Conservation (phyloP, 2,329 filamentous ascomycete species). For the Metarhizium sp. region DNA sequence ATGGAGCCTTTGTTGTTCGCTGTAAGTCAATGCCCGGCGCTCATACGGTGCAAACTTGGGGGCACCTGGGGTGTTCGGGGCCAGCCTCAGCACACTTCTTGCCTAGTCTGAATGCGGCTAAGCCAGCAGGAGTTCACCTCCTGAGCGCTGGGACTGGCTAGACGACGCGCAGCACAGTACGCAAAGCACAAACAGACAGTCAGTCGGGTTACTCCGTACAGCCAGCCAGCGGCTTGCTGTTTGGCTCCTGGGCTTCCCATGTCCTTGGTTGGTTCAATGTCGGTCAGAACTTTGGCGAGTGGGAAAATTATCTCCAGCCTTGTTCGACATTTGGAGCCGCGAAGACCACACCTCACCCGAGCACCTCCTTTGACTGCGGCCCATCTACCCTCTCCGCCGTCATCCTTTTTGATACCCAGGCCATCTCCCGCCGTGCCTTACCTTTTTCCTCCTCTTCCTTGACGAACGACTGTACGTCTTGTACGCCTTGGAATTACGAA, state of each 20-base stretch:
- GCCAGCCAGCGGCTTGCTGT: not conserved
- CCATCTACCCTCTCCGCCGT: conserved; percentile 17
- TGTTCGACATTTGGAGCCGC: conserved; percentile 20
- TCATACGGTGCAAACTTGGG: too few relatives aligned
- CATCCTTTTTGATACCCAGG: conserved; percentile 23
- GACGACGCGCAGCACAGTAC: not conserved
- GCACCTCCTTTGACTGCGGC: conserved; percentile 18
- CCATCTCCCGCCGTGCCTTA: conserved; percentile 11
- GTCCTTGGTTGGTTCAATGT: not conserved
- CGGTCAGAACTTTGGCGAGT: not conserved
- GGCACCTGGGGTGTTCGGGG: too few relatives aligned
- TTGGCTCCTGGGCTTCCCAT: conserved; percentile 10
- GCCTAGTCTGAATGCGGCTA: not conserved
- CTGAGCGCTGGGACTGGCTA: not conserved
- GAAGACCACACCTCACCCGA: conserved; percentile 15
- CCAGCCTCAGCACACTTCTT: not conserved
- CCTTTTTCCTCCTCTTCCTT: not conserved
- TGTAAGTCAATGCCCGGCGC: too few relatives aligned
- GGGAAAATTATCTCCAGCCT: conserved; percentile 24
- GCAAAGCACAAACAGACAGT: not conserved
- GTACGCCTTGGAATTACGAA: too few relatives aligned
- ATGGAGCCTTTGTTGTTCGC: too few relatives aligned
- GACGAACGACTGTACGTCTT: not conserved
- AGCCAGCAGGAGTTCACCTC: not conserved
- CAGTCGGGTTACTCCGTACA: too few relatives aligned